These are phyloP conservation scores for Penicillium paneum DNA, from an alignment of 2,329 filamentous ascomycete genomes.

Conservation along the genomic window DNA sequence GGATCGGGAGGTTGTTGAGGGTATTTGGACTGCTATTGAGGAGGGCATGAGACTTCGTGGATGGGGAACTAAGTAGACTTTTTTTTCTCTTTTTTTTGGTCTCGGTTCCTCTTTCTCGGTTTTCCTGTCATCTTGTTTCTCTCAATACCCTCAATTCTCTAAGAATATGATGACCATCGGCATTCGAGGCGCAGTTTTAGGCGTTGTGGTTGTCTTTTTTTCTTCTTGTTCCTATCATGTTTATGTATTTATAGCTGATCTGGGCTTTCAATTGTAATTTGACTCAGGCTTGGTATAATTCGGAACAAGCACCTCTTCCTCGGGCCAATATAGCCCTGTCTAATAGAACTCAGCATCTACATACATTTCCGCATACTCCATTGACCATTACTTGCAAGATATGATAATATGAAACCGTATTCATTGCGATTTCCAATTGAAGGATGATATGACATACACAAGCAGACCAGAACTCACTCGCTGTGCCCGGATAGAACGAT, in stretches of 20 bases:
- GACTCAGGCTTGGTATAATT: not conserved
- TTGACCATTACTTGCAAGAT: not conserved
- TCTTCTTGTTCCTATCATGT: not conserved
- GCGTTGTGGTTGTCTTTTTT: conserved; percentile 6
- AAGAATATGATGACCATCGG: conserved; percentile 6
- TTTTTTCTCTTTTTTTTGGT: not conserved
- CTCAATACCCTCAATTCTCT: conserved; percentile 3
- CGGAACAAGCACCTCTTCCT: too few relatives aligned
- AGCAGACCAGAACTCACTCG: conserved; percentile 27
- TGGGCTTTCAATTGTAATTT: not conserved
- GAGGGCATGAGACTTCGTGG: conserved; percentile 79
- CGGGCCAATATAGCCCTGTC: not conserved
- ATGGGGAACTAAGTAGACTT: conserved; percentile 54
- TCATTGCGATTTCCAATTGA: conserved; percentile 17
- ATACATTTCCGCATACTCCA: too few relatives aligned
- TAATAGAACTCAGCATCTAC: not conserved
- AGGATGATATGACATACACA: conserved; percentile 23
- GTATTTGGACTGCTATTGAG: conserved; percentile 88
- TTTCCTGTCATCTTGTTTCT: conserved; percentile 6
- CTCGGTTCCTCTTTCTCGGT: not conserved
- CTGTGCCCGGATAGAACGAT: conserved; percentile 24
- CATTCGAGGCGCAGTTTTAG: conserved; percentile 13
- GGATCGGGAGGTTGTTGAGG: conserved; percentile 88
- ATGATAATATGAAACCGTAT: conserved; percentile 15
- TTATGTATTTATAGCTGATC: conserved; percentile 3